phyloP scores from a whole-genome alignment of 257 asterid genomes.

The Oldenlandia corymbosa region DNA sequence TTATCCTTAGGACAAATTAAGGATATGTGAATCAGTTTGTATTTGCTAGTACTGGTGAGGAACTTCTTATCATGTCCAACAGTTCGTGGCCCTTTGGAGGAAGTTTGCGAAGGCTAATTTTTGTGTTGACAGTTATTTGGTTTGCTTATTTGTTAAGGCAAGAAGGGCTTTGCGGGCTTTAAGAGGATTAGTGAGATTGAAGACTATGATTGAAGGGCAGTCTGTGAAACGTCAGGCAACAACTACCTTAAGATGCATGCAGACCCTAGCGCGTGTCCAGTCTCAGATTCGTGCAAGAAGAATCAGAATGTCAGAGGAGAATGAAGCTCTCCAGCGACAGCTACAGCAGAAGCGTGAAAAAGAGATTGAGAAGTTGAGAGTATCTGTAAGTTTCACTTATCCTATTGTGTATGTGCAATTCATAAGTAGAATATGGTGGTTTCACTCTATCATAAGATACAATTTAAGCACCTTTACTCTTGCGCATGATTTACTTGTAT shows the following conservation, averaged over 20 bases:
- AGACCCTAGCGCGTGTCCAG: constrained; percentile 63
- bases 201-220: constrained; percentile 52
- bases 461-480: neutral
- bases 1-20: neutral
- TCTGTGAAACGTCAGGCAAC: constrained; percentile 61
- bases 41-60: neutral
- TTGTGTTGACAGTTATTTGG: neutral
- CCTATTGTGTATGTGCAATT: neutral
- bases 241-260: constrained; percentile 61
- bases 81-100: neutral
- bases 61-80: neutral
- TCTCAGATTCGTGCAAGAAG: constrained; percentile 63
- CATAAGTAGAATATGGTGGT: neutral
- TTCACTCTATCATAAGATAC: neutral
- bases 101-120: neutral
- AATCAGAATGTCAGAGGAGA: constrained; percentile 53
- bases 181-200: constrained; percentile 65
- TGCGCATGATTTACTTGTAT: neutral
- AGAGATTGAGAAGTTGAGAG: constrained; percentile 49
- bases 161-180: constrained; percentile 64
- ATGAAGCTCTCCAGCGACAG: constrained; percentile 59
- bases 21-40: neutral
- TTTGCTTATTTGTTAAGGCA: constrained; percentile 37
- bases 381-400: constrained; percentile 41
- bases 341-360: constrained; percentile 59